These are phyloP conservation scores for Spencermartinsiella europaea DNA, from an alignment of 805 yeast genomes.

Conservation along the genomic window DNA sequence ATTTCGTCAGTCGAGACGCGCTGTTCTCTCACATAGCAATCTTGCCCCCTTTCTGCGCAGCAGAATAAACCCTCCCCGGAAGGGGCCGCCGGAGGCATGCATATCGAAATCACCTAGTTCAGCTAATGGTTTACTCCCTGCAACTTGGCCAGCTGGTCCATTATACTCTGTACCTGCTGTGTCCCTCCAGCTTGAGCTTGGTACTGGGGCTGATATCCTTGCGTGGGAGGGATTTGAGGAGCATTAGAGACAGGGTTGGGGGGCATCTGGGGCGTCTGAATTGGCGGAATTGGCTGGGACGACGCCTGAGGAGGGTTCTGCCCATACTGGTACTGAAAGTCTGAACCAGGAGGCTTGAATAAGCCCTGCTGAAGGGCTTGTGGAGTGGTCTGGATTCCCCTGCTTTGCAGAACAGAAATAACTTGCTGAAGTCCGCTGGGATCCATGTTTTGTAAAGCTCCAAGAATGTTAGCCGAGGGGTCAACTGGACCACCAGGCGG, in stretches of 20 bases:
- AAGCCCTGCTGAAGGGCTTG: too few relatives aligned
- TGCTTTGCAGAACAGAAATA: slow-evolving; percentile 32
- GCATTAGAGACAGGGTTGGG: background rate
- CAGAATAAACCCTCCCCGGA: too few relatives aligned
- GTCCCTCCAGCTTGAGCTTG: slow-evolving; percentile 6
- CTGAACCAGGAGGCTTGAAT: background rate
- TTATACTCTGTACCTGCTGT: slow-evolving; percentile 23
- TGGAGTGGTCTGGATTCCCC: background rate
- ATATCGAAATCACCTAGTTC: too few relatives aligned
- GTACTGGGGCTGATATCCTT: background rate
- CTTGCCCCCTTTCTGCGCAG: too few relatives aligned
- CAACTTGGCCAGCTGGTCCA: slow-evolving; percentile 23
- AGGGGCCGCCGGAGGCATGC: too few relatives aligned
- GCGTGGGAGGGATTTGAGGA: background rate
- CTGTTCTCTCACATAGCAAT: too few relatives aligned
- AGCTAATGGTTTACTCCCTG: slow-evolving; percentile 15
- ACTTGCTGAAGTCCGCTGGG: slow-evolving; percentile 69
- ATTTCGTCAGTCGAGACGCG: too few relatives aligned
- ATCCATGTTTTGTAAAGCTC: slow-evolving; percentile 67
- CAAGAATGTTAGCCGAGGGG: slow-evolving; percentile 16
- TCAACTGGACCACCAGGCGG: slow-evolving; percentile 1
- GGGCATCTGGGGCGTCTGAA: background rate
- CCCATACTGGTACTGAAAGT: background rate
- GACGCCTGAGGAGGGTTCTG: background rate
- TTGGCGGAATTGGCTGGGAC: background rate